These are phyloP conservation scores for Coniochaeta sp. DNA, from an alignment of 2,329 filamentous ascomycete genomes.

Conservation along the genomic window DNA sequence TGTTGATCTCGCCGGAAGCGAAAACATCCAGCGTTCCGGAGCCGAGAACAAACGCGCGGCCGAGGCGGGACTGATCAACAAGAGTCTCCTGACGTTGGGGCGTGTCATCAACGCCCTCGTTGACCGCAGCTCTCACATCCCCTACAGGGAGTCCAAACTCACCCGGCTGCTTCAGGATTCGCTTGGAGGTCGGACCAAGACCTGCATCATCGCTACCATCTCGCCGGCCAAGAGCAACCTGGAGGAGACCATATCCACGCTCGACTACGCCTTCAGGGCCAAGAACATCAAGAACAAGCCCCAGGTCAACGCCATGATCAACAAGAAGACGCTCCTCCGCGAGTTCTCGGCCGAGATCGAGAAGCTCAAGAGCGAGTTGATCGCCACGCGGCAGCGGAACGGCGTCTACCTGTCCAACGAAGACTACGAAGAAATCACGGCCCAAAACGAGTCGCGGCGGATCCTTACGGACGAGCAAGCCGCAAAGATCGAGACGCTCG, in stretches of 20 bases:
- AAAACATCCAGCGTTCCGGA: constrained; percentile 94
- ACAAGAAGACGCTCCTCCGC: constrained; percentile 83
- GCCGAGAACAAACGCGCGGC: constrained; percentile 96
- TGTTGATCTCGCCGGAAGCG: constrained; percentile 92
- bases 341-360: constrained; percentile 93
- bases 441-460: constrained; percentile 83
- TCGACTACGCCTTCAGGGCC: constrained; percentile 95
- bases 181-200: constrained; percentile 89
- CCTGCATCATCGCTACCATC: constrained; percentile 95
- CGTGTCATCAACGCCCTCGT: constrained; percentile 97
- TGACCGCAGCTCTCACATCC: constrained; percentile 83
- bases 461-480: constrained; percentile 90
- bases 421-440: constrained; percentile 82
- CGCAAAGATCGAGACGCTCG: constrained; percentile 87
- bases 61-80: constrained; percentile 96
- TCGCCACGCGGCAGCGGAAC: constrained; percentile 86
- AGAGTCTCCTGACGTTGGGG: constrained; percentile 88
- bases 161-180: constrained; percentile 94
- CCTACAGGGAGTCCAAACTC: constrained; percentile 88
- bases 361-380: constrained; percentile 87
- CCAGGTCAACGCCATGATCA: constrained; percentile 84
- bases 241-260: constrained; percentile 95
- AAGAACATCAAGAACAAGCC: constrained; percentile 99
- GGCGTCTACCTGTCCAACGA: constrained; percentile 91
- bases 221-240: constrained; percentile 92